Evolutionary conservation across 257 asterid species (phyloP), one percentile per base, ranked within the genome.

Genomic region (Solanum sitiens): DNA sequence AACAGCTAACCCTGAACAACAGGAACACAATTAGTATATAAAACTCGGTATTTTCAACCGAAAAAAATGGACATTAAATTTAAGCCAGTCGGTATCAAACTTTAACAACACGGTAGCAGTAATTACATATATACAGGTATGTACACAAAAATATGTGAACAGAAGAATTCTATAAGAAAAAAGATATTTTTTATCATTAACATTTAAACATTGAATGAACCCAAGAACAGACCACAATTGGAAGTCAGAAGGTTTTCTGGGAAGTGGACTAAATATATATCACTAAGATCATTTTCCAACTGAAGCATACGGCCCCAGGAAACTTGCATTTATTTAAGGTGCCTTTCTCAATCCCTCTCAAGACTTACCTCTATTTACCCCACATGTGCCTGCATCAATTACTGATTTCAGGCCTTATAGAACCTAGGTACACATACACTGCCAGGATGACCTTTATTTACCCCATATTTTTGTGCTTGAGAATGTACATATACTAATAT

Each of bases 1-100:
- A 88, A 92, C 86, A 20, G 92, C 92, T 84, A 96, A 87, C 89
- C 96, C 99, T 95, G 97, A 83, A 89, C 32, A 25, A 50, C 77
- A 88, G 53, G 65, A 89, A 53, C 83, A 85, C 68, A 85, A 83
- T 16, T 23, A 53, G 87, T 87, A 44, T 89, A 82, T 77, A 45
- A 30, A 37, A 88, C 65, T 30, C 73, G 25, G 87, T 56, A 30
- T 83, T 80, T 75, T 47, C 90, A 85, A 84, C 67, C 75, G 65
- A 33, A 53, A 40, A n/a, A 21, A 56, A n/a, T 45, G 45, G 39
- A 86, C 32, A 86, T n/a, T 21, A 32, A 83, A 83, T 32, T 20
- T 74, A 5, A 9, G 80, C 45, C 6, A 21, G 83, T 37, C 16
- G 7, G 83, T 21, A 39, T 3, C 53, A 39, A 39, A 74, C 53